Percentiles rank a stretch among this genome's conserved stretches.
Conservation (phyloP, 2,329 filamentous ascomycete genomes). For the Dichotomopilus funicola region DNA sequence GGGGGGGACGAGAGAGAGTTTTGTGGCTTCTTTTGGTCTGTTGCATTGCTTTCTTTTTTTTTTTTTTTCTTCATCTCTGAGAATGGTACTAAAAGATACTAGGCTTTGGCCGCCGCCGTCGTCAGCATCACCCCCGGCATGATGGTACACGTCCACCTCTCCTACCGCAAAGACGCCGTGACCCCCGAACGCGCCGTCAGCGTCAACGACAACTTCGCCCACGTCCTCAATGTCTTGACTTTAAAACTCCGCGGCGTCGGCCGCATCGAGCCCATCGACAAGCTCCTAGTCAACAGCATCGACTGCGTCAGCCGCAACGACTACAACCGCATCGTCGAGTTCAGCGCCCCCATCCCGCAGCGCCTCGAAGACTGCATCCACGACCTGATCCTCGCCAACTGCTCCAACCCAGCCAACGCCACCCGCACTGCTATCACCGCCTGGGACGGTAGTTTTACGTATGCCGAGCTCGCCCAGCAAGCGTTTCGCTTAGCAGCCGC, state of each 20-base stretch:
- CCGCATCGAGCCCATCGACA: constrained; percentile 1
- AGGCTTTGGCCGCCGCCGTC: constrained; percentile 1
- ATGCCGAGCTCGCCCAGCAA: constrained; percentile 36
- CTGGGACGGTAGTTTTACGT: constrained; percentile 44
- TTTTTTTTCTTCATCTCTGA: too few relatives aligned
- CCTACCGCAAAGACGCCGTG: constrained; percentile 6
- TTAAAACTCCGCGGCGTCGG: constrained; percentile 1
- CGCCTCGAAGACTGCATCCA: constrained; percentile 39
- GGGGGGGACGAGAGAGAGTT: too few relatives aligned
- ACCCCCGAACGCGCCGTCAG: constrained; percentile 2
- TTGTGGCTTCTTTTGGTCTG: too few relatives aligned
- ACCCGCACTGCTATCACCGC: constrained; percentile 35
- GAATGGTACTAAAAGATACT: too few relatives aligned
- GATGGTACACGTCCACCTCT: constrained; percentile 8
- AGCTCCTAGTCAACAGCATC: constrained; percentile 10
- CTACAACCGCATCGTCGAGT: constrained; percentile 12
- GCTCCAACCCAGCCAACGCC: constrained; percentile 31
- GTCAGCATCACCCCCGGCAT: constrained; percentile 9
- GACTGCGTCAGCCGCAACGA: constrained; percentile 11
- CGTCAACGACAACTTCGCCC: constrained; percentile 8
- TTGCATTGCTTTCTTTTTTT: too few relatives aligned
- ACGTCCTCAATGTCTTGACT: constrained; percentile 5
- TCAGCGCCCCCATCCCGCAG: constrained; percentile 26
- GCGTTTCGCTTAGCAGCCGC: constrained; percentile 35
- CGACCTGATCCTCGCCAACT: constrained; percentile 36